Evolutionary conservation across 441 rosid species (phyloP).

Genomic region (Macaranga tanarius): DNA sequence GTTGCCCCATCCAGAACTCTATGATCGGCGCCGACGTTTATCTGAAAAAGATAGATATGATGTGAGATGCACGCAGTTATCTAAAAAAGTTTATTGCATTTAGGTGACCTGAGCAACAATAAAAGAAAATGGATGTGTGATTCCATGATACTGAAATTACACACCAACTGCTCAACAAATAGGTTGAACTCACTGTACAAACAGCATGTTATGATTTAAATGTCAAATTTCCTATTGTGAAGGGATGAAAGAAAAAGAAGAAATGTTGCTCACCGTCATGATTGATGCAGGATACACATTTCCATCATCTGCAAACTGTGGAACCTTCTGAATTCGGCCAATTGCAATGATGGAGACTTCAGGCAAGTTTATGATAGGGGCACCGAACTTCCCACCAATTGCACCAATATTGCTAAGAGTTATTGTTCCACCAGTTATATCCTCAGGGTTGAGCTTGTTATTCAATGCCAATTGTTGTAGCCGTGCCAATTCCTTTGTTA

Average conservation of each 20-base stretch:
- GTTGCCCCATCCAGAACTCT: constrained; percentile 94
- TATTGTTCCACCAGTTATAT: constrained; percentile 81
- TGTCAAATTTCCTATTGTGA: no score
- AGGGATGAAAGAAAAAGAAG: neutral
- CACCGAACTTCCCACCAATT: constrained; percentile 90
- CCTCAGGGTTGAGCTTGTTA: constrained; percentile 74
- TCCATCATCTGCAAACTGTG: constrained; percentile 61
- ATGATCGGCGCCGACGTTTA: constrained; percentile 89
- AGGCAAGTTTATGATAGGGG: constrained; percentile 83
- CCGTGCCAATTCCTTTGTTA: constrained; percentile 77
- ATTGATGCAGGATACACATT: constrained; percentile 57
- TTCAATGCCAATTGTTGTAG: constrained; percentile 61
- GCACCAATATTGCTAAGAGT: constrained; percentile 90
- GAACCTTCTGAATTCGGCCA: constrained; percentile 83
- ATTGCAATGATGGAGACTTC: constrained; percentile 87
- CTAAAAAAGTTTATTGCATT: neutral
- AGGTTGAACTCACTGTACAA: no score
- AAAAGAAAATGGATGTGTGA: no score
- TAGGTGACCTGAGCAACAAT: no score
- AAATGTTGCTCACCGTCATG: constrained; percentile 60
- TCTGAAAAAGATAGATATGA: constrained; percentile 35
- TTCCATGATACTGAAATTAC: no score
- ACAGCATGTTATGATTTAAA: no score
- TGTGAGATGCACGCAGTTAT: no score
- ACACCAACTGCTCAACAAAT: no score